These are phyloP conservation scores for Colletotrichum camelliae DNA, from an alignment of 2,329 filamentous ascomycete genomes.

Conservation along the genomic window DNA sequence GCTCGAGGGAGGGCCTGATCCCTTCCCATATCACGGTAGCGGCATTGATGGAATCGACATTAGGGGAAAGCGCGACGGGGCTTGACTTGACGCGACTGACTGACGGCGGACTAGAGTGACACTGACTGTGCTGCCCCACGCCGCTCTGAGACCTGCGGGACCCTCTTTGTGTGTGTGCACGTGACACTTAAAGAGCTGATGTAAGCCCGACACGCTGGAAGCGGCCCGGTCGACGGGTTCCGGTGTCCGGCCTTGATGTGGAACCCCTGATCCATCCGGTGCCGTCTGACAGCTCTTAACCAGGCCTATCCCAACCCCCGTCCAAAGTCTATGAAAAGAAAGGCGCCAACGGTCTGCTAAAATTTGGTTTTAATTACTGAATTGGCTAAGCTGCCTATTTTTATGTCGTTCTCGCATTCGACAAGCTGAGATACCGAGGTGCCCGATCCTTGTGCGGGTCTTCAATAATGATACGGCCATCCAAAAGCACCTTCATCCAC, in stretches of 20 bases:
- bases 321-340: neutral
- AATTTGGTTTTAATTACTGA: neutral
- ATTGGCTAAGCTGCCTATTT: neutral
- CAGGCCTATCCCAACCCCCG: neutral
- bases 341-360: neutral
- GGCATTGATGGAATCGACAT: neutral
- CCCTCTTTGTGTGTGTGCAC: neutral
- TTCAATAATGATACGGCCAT: neutral
- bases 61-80: neutral
- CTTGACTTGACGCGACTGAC: conserved; percentile 3
- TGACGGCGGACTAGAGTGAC: conserved; percentile 3
- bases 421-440: neutral
- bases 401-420: neutral
- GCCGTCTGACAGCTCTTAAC: neutral
- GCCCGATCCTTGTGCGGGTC: neutral
- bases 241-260: neutral
- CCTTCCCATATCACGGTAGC: conserved; percentile 6
- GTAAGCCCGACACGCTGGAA: neutral
- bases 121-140: neutral
- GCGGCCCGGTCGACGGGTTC: neutral
- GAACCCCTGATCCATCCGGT: neutral
- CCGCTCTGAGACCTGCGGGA: neutral
- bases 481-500: neutral
- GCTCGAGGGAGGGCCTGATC: neutral
- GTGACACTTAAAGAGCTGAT: neutral